Evolutionary conservation across 2,329 filamentous ascomycete species (phyloP), one percentile per base, ranked within the genome.

Genomic region (Colletotrichum sojae): DNA sequence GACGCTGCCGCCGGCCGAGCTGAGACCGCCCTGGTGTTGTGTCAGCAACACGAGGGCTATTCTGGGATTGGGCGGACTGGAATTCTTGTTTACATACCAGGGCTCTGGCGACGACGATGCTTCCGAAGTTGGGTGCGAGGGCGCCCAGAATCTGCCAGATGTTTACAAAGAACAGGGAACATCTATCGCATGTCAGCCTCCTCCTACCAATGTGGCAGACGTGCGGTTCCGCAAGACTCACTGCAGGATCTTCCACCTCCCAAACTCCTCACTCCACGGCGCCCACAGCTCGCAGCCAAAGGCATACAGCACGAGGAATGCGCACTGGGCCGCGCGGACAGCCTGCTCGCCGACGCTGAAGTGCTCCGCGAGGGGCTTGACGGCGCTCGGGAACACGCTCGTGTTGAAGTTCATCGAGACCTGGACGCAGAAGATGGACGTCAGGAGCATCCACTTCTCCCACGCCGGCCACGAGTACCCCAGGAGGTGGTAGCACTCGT

Each of bases 1-100:
- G 31, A 91, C 89, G 5, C 88, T 89, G 5, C 89, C 89, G 61
- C 90, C 90, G 5, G 89, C 89, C 2, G 88, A 89, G 5, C 86
- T 90, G 2, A 91, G 78, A 67, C 89, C 89, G 51, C 88, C 88
- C 2, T 86, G 75, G 8, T 0, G 0, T 4, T 20, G 1, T 10
- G 10, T 66, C 12, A 27, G 43, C 27, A 9, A 9, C 8, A 31
- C 27, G 27, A 31, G 2, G 6, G 2, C 20, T 0, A 18, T 5
- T 48, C 2, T 43, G 40, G 40, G 16, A 49, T 27, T 20, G 12
- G 5, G 2, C 6, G 3, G 49, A 15, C 8, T 31, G 20, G 9
- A 13, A 18, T 25, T 10, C 13, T 10, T 16, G 12, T 5, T 16
- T 1, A 55, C 66, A 15, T 46, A 69, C 66, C n/a, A 69, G 36